Evolutionary conservation across 73 alveolate species (phyloP).

Genomic region (Strombidium stylifer): DNA sequence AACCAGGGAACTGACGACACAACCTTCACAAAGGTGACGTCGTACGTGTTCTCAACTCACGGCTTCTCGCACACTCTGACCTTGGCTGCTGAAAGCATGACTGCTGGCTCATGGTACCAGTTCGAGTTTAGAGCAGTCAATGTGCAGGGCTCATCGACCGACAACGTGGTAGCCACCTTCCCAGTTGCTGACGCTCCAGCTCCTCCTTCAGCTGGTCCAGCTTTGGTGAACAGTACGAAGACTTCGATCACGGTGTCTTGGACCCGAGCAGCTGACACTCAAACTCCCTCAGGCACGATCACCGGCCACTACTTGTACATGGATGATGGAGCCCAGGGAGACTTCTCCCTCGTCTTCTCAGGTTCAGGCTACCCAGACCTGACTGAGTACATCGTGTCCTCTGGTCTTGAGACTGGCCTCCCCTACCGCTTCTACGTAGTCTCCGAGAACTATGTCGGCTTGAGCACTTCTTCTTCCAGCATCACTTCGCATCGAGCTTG

Average conservation of each 20-base stretch:
- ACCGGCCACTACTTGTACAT: constrained; percentile 46
- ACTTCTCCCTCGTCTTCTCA: constrained; percentile 10
- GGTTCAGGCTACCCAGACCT: constrained; percentile 30
- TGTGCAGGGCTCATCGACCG: constrained; percentile 1
- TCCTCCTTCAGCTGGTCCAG: constrained; percentile 20
- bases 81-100: background rate
- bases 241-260: constrained; percentile 30
- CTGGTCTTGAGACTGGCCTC: constrained; percentile 34
- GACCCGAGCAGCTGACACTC: constrained; percentile 30
- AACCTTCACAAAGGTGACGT: background rate
- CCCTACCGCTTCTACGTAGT: constrained; percentile 40
- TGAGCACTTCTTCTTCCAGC: background rate
- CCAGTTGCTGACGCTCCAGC: constrained; percentile 48
- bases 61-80: background rate
- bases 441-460: constrained; percentile 44
- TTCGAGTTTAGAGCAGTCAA: constrained; percentile 33
- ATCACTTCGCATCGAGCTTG: constrained; percentile 34
- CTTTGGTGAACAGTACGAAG: background rate
- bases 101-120: constrained; percentile 11
- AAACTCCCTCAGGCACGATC: constrained; percentile 48
- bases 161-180: constrained; percentile 2
- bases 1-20: constrained; percentile 12
- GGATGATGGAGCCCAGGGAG: constrained; percentile 55
- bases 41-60: background rate
- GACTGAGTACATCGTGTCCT: background rate